Percentiles rank a stretch among this genome's conserved stretches.
phyloP scores from a whole-genome alignment of 768 basidiomycete genomes.

The Russula compacta region DNA sequence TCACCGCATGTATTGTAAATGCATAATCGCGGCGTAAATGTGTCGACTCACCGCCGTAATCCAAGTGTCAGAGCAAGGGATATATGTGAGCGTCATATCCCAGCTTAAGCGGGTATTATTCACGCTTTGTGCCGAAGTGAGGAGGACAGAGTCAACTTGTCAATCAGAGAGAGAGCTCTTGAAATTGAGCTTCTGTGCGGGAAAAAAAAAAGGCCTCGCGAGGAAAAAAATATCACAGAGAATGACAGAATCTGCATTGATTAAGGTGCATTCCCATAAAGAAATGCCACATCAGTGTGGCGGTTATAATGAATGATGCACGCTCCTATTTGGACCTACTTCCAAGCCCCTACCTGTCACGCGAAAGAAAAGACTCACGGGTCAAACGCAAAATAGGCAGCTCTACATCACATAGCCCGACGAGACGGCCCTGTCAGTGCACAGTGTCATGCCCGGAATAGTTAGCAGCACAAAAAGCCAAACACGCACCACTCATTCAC shows the following conservation, averaged over 20 bases:
- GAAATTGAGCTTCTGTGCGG: neutral
- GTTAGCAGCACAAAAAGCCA: neutral
- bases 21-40: neutral
- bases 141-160: neutral
- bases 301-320: neutral
- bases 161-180: neutral
- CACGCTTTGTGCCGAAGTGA: neutral
- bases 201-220: neutral
- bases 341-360: neutral
- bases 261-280: too few species aligned
- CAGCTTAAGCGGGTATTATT: neutral
- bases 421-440: neutral
- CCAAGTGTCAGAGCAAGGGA: neutral
- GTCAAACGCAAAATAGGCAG: neutral
- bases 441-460: neutral
- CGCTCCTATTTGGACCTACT: neutral
- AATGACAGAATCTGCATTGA: neutral
- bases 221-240: too few species aligned
- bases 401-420: neutral
- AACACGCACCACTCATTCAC: neutral
- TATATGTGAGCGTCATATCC: neutral
- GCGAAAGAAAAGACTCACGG: neutral
- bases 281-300: neutral
- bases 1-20: neutral
- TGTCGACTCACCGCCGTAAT: neutral